Percentiles rank a stretch among this genome's conserved stretches.
phyloP scores from a whole-genome alignment of 2,329 filamentous ascomycete species.

The Albifimbria verrucaria region DNA sequence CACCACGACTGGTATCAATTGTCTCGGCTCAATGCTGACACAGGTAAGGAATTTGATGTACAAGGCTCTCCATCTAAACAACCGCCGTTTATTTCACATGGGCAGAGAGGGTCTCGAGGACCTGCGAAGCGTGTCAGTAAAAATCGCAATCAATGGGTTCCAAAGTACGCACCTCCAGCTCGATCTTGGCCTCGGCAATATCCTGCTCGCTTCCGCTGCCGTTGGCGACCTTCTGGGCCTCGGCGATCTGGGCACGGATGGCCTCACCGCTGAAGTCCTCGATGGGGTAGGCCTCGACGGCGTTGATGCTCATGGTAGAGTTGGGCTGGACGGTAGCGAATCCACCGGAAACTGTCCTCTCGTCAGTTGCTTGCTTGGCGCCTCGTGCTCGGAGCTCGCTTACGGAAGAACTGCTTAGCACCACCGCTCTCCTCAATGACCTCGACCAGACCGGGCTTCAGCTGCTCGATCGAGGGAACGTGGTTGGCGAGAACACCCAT shows the following conservation, averaged over 20 bases:
- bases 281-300: conserved; percentile 88
- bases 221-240: conserved; percentile 91
- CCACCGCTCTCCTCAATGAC: conserved; percentile 87
- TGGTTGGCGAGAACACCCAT: conserved; percentile 99
- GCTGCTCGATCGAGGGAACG: conserved; percentile 97
- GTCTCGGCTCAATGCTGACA: conserved; percentile 30
- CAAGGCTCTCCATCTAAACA: conserved; percentile 36
- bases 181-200: conserved; percentile 98
- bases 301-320: conserved; percentile 95
- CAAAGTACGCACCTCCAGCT: conserved; percentile 74
- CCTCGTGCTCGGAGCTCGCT: conserved; percentile 35
- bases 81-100: conserved; percentile 70
- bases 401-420: conserved; percentile 98
- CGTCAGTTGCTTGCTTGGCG: conserved; percentile 4
- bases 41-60: conserved; percentile 38
- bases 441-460: conserved; percentile 94
- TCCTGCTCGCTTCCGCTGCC: conserved; percentile 94
- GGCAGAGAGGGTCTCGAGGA: conserved; percentile 79
- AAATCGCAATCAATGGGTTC: conserved; percentile 3
- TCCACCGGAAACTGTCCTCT: conserved; percentile 81
- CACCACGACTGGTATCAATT: conserved; percentile 33
- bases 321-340: conserved; percentile 96
- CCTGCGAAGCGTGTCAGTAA: conserved; percentile 55
- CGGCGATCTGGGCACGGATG: conserved; percentile 83
- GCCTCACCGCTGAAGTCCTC: conserved; percentile 95